Evolutionary conservation across 768 basidiomycete species (phyloP).

Genomic region (Sistotremastrum suecicum): DNA sequence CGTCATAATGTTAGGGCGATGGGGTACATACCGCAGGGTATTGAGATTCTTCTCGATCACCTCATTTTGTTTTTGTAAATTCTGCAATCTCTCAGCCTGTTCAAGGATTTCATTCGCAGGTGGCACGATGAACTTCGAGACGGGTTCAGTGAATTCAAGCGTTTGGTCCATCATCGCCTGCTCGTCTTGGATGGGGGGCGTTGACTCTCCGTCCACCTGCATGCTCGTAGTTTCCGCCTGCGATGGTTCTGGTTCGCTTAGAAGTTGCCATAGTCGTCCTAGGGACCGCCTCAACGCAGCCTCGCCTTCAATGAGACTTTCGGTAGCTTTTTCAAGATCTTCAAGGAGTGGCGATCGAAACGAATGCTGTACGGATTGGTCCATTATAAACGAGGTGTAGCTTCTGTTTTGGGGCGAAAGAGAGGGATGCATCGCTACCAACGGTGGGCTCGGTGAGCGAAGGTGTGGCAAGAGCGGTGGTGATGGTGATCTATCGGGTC

Average conservation of each 20-base stretch:
- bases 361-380: slow-evolving; percentile 69
- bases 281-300: slow-evolving; percentile 56
- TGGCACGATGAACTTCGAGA: slow-evolving; percentile 1
- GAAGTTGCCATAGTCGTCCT: slow-evolving; percentile 69
- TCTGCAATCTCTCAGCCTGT: neutral
- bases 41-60: neutral
- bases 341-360: slow-evolving; percentile 69
- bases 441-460: slow-evolving; percentile 64
- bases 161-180: too few species aligned
- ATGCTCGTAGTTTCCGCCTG: slow-evolving; percentile 1
- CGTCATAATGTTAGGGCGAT: slow-evolving; percentile 61
- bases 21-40: slow-evolving; percentile 34
- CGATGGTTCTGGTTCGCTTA: slow-evolving; percentile 32
- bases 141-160: neutral
- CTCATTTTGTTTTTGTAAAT: neutral
- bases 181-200: slow-evolving; percentile 1
- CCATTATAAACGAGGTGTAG: slow-evolving; percentile 77
- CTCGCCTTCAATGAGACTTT: slow-evolving; percentile 75
- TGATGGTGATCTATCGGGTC: slow-evolving; percentile 46
- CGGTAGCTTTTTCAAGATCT: slow-evolving; percentile 71
- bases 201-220: neutral
- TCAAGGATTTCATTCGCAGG: neutral
- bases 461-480: slow-evolving; percentile 66
- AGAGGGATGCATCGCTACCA: slow-evolving; percentile 59
- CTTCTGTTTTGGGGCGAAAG: slow-evolving; percentile 55